Base-by-base conservation (phyloP, 2,329 filamentous ascomycete genomes). In the Cordyceps tenuipes region DNA sequence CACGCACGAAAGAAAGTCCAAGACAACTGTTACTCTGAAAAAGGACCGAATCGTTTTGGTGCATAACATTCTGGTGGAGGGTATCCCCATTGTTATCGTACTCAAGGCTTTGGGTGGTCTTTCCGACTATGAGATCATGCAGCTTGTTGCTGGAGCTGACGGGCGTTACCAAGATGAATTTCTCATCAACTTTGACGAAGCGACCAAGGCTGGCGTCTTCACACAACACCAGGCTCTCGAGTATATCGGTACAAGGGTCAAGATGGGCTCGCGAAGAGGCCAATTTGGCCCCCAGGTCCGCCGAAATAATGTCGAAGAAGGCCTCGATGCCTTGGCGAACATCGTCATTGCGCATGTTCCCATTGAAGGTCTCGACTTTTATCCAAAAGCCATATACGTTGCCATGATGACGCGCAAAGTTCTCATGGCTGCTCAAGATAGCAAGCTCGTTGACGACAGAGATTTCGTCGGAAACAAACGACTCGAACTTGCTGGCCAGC, bases 401-500 rank as follows among this genome's bases (percentile, higher is more conserved):
- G 93, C 93, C 52, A 90, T 96, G 78, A 99, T 99, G 94, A 90
- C 91, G 31, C 88, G 94, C n/a, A 85, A 92, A 72, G 92, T 97
- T 3, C 76, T 99, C 53, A 96, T 97, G 89, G 92, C 92, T 2
- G 88, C 91, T 69, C 89, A 94, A 62, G 90, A 99, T 69, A 84
- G 89, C 1, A 91, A 88, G 60, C 79, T 97, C 57, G 91, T 99
- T 2, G 94, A 99, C 67, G 94, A 99, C 71, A 84, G 94, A 70
- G 95, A 99, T 75, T 99, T 97, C 69, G 91, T 99, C 34, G 94
- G 94, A 65, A 99, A 99, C 76, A 99, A 99, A 76, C 86, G 94
- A 62, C 79, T 99, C 48, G 94, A 99, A 73, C 74, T 99, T 74
- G 95, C 95, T 58, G 94, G 94, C 0, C 94, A 97, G 74, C 86